Evolutionary conservation across 108 stramenopile species (phyloP).

Genomic region (Skeletonema menzelii): DNA sequence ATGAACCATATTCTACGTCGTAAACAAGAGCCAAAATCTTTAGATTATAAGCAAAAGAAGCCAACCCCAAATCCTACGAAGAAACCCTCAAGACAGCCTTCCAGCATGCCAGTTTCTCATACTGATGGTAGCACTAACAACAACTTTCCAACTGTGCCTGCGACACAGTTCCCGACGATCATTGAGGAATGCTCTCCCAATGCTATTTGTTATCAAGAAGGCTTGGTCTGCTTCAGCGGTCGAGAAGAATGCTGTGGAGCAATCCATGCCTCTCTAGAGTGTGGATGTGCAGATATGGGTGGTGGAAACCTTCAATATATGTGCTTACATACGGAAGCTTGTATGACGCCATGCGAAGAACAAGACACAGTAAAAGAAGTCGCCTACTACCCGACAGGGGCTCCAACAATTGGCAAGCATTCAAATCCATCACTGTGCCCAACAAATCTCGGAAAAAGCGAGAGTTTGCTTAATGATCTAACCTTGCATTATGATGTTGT

Average conservation of each 20-base stretch:
- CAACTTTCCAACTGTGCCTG: not conserved
- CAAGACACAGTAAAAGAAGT: not conserved
- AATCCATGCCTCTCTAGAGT: not conserved
- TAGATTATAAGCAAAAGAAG: not conserved
- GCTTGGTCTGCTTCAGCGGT: not conserved
- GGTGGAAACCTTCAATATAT: not conserved
- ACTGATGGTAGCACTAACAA: not conserved
- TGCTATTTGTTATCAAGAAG: not conserved
- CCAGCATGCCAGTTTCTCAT: not conserved
- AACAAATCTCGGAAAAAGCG: not conserved
- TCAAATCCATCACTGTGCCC: constrained; percentile 1
- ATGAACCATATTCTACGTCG: not conserved
- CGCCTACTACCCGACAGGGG: no score
- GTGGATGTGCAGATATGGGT: not conserved
- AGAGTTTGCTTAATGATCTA: constrained; percentile 11
- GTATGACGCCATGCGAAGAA: not conserved
- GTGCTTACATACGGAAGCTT: not conserved
- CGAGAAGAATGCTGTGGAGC: not conserved
- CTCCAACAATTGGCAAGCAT: not conserved
- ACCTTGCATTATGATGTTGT: constrained; percentile 8
- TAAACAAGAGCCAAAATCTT: not conserved
- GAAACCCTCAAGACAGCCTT: not conserved
- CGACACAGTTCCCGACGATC: not conserved
- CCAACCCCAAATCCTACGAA: not conserved
- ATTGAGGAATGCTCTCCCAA: not conserved